Conservation (phyloP, 2,329 filamentous ascomycete genomes). For the Fusarium sp. region DNA sequence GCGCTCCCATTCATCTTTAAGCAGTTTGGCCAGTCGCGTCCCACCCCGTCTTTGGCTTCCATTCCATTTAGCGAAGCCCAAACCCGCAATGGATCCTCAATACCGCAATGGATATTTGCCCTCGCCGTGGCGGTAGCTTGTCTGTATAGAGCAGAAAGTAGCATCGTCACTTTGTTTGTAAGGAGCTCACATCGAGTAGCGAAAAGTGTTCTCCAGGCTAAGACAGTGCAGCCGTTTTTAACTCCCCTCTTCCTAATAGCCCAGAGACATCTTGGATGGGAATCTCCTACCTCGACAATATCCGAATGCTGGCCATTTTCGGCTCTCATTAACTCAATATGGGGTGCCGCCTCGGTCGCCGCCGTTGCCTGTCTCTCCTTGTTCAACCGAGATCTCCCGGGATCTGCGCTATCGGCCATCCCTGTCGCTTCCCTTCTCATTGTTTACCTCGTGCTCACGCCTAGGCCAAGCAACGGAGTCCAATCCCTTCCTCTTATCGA, state of each 20-base stretch:
- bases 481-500: slow-evolving; percentile 21
- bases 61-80: neutral
- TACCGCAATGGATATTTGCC: slow-evolving; percentile 31
- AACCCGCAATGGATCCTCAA: neutral
- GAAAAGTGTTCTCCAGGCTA: neutral
- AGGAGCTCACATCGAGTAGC: neutral
- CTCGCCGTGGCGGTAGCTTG: slow-evolving; percentile 10
- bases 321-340: slow-evolving; percentile 1
- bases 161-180: slow-evolving; percentile 6
- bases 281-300: neutral
- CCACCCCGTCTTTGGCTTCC: fast-evolving
- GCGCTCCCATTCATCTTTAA: slow-evolving; percentile 47
- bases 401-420: slow-evolving; percentile 45
- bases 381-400: slow-evolving; percentile 47
- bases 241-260: slow-evolving; percentile 42
- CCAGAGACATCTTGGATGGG: slow-evolving; percentile 12
- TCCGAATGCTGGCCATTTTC: neutral
- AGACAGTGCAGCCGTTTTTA: slow-evolving; percentile 40
- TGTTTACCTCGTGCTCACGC: slow-evolving; percentile 48
- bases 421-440: slow-evolving; percentile 50
- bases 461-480: neutral
- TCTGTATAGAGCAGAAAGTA: slow-evolving; percentile 41
- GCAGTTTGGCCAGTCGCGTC: neutral
- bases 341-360: slow-evolving; percentile 2
- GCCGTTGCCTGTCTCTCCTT: slow-evolving; percentile 37